Evolutionary conservation across 352 stramenopile species (phyloP).

Genomic region (Thalassiosira hispida): DNA sequence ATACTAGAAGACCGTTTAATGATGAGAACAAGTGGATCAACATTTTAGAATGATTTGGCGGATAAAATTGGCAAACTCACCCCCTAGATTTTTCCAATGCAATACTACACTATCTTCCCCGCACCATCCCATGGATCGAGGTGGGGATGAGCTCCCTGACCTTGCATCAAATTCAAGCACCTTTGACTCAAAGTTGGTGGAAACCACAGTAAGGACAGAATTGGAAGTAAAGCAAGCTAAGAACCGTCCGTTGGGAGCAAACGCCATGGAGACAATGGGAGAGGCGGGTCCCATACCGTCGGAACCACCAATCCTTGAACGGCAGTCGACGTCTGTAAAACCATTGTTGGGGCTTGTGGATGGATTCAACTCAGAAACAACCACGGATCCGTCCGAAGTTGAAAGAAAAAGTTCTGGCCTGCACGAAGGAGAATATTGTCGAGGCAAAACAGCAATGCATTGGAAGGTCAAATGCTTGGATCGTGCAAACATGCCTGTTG

Average conservation of each 20-base stretch:
- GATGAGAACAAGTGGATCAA: no score
- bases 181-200: constrained; percentile 95
- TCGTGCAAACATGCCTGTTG: constrained; percentile 63
- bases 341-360: constrained; percentile 60
- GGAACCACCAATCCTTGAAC: constrained; percentile 74
- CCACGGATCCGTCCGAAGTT: constrained; percentile 90
- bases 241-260: constrained; percentile 94
- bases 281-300: constrained; percentile 47
- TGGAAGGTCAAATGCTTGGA: constrained; percentile 64
- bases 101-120: constrained; percentile 82
- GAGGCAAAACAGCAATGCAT: constrained; percentile 90
- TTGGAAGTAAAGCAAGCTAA: constrained; percentile 94
- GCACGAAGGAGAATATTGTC: constrained; percentile 89
- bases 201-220: constrained; percentile 93
- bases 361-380: constrained; percentile 74
- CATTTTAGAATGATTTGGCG: no score
- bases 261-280: constrained; percentile 91
- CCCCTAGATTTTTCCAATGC: constrained; percentile 82
- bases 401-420: constrained; percentile 93
- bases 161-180: constrained; percentile 87
- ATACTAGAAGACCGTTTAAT: no score
- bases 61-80: no score
- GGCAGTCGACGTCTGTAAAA: constrained; percentile 78
- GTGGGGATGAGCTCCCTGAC: constrained; percentile 67
- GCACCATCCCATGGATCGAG: constrained; percentile 85